phyloP scores from a whole-genome alignment of 2,329 filamentous ascomycete species.

The Botrytis medusae region DNA sequence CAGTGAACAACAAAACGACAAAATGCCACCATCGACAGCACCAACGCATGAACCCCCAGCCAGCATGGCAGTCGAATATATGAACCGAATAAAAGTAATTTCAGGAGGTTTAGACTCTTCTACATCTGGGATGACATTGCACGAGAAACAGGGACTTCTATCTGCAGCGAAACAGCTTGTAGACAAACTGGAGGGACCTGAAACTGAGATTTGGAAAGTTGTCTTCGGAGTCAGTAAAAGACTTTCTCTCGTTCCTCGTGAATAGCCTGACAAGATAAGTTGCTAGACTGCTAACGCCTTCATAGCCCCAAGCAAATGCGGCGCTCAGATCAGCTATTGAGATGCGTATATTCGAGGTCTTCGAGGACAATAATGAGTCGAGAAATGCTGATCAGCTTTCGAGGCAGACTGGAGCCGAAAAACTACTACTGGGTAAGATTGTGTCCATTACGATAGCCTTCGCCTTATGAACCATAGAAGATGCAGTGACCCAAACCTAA shows the following conservation, averaged over 20 bases:
- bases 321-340: neutral
- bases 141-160: neutral
- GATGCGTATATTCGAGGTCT: constrained; percentile 16
- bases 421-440: neutral
- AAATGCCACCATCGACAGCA: neutral
- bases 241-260: neutral
- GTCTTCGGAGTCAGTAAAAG: constrained; percentile 7
- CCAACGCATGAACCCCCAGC: too few relatives aligned
- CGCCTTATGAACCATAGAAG: too few relatives aligned
- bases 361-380: neutral
- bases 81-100: neutral
- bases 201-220: neutral
- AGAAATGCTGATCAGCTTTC: neutral
- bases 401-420: neutral
- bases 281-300: too few relatives aligned
- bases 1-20: neutral
- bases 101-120: neutral
- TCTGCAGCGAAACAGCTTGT: neutral
- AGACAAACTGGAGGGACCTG: neutral
- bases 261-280: too few relatives aligned
- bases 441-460: neutral
- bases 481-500: neutral
- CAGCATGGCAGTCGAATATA: neutral
- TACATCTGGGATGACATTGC: neutral
- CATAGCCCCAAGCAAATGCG: constrained; percentile 2